Conservation (phyloP, 2,329 filamentous ascomycete genomes). For the Fusarium dlaminii region DNA sequence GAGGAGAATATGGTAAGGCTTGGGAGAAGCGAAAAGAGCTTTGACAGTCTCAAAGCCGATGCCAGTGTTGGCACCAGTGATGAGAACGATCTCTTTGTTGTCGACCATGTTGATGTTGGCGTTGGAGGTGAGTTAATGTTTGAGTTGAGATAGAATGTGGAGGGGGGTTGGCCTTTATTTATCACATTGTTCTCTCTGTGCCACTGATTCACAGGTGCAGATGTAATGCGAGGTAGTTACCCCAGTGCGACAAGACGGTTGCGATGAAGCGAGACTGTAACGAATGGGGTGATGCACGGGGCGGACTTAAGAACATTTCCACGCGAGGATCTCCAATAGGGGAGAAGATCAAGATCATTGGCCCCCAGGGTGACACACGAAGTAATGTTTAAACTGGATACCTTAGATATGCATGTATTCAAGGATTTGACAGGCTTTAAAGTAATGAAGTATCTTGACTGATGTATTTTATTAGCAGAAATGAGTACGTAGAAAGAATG, state of each 20-base stretch:
- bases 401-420: not conserved
- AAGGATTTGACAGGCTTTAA: not conserved
- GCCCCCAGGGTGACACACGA: not conserved
- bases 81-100: constrained; percentile 56
- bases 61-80: constrained; percentile 70
- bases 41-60: constrained; percentile 68
- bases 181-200: not conserved
- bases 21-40: constrained; percentile 58
- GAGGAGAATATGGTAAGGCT: constrained; percentile 64
- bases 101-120: constrained; percentile 25
- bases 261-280: not conserved
- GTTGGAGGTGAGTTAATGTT: not conserved
- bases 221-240: not conserved
- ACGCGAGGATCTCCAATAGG: not conserved
- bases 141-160: not conserved
- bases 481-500: not conserved
- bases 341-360: not conserved
- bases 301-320: constrained; percentile 6
- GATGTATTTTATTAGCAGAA: not conserved
- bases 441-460: not conserved
- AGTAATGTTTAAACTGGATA: not conserved
- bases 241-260: not conserved
- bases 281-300: not conserved
- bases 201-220: not conserved
- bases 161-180: constrained; percentile 1